Evolutionary conservation across 2,329 filamentous ascomycete genomes (phyloP), one percentile per base, ranked within the genome.

Genomic region (Xylaria digitata): DNA sequence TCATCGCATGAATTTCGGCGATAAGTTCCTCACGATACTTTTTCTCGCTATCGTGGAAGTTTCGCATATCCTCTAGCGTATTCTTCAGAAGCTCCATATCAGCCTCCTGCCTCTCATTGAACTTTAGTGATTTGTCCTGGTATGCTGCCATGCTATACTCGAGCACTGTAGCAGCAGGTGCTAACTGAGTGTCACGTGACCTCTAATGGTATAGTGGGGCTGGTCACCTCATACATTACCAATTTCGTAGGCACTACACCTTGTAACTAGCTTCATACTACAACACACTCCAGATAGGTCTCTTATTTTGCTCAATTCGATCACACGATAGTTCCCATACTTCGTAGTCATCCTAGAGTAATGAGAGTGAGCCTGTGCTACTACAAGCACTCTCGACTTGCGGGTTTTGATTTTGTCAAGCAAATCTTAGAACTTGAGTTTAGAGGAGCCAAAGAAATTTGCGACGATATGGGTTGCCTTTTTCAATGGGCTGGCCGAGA

Each of bases 361-460:
- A n/a, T n/a, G n/a, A n/a, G n/a, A n/a, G n/a, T n/a, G n/a, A n/a
- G n/a, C n/a, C n/a, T n/a, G n/a, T n/a, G n/a, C n/a, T n/a, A n/a
- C n/a, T n/a, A n/a, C n/a, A n/a, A n/a, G n/a, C n/a, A 54, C 52
- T 54, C 52, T 54, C 13, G 52, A 21, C 32, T 54, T 54, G 32
- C 34, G 52, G 11, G 32, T 54, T 13, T 37, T 54, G 32, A 54
- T 42, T 7, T 54, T 40, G 17, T 54, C 52, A 34, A 54, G 34
- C 19, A 54, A 42, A 15, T 37, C 34, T 23, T 54, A 32, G 6
- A 54, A 54, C 17, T 54, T 54, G 9, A 40, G 34, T 17, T 54
- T 54, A 6, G 52, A 54, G n/a, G 34, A 11, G 13, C 52, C 52
- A 40, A 54, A 54, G 9, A 55, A 42, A 19, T 43, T 21, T 19